These are phyloP conservation scores for Penicillium concentricum DNA, from an alignment of 2,329 filamentous ascomycete species.

Conservation along the genomic window DNA sequence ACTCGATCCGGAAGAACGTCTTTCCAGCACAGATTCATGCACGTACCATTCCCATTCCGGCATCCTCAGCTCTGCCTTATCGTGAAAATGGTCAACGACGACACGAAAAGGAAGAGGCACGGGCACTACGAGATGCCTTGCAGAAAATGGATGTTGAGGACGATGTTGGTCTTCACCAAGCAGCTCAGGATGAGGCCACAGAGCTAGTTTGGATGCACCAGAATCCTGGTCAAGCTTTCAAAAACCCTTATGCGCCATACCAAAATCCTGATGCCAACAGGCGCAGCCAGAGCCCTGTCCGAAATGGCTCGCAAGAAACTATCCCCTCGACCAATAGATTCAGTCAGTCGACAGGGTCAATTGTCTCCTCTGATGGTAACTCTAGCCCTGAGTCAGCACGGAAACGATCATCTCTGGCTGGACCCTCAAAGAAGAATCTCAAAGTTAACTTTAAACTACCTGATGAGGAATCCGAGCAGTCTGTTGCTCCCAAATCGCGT, in stretches of 20 bases:
- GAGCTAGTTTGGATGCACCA: conserved; percentile 65
- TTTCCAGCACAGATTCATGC: conserved; percentile 38
- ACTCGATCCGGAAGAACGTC: conserved; percentile 35
- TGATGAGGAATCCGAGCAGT: conserved; percentile 24
- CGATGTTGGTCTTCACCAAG: conserved; percentile 54
- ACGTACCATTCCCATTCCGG: conserved; percentile 25
- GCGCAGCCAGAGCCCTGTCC: conserved; percentile 45
- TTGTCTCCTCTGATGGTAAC: conserved; percentile 18
- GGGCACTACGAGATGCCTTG: conserved; percentile 56
- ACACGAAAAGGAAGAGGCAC: conserved; percentile 59
- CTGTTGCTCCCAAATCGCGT: conserved; percentile 23
- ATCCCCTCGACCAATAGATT: conserved; percentile 8
- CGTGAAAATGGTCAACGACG: conserved; percentile 55
- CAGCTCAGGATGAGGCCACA: conserved; percentile 62
- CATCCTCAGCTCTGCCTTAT: conserved; percentile 48
- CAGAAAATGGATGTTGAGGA: conserved; percentile 59
- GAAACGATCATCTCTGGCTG: conserved; percentile 23
- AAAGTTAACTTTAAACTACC: conserved; percentile 44
- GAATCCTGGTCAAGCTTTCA: conserved; percentile 51
- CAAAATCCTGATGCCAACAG: conserved; percentile 43
- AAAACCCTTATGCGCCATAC: conserved; percentile 50
- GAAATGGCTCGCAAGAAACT: not conserved
- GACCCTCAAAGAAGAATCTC: conserved; percentile 34
- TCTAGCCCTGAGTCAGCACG: conserved; percentile 19
- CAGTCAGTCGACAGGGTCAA: conserved; percentile 19